A percentile compares a stretch with the other conserved stretches of the same genome.
phyloP scores from a whole-genome alignment of 371 early-diverging fungal genomes.

The Actinomortierella wolfii region DNA sequence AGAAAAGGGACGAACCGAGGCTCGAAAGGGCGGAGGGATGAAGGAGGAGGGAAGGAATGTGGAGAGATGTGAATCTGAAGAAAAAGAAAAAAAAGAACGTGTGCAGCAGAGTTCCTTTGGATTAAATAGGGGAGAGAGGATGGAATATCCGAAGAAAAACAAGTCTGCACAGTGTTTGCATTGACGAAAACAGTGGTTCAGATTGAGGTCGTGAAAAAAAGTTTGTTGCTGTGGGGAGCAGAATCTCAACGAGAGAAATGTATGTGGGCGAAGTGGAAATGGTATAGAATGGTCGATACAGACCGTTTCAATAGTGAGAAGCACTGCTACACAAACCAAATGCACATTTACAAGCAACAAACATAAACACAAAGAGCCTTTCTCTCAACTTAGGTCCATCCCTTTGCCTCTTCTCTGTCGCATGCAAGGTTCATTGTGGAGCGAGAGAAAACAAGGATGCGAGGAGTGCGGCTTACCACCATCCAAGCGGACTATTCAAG shows the following conservation, averaged over 20 bases:
- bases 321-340: too few relatives aligned
- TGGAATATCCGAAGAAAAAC: neutral
- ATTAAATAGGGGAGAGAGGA: neutral
- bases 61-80: conserved; percentile 16
- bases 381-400: too few relatives aligned
- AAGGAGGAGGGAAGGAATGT: neutral
- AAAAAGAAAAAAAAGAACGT: conserved; percentile 8
- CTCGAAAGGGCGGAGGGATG: neutral
- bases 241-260: neutral
- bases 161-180: neutral
- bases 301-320: too few relatives aligned
- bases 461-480: too few relatives aligned
- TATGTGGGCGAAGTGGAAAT: neutral
- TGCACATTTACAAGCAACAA: too few relatives aligned
- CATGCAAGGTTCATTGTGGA: too few relatives aligned
- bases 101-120: too few relatives aligned
- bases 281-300: too few relatives aligned
- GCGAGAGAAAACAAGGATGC: too few relatives aligned
- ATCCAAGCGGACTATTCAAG: too few relatives aligned
- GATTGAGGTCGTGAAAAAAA: neutral
- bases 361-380: too few relatives aligned
- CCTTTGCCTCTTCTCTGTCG: too few relatives aligned
- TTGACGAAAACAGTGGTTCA: neutral
- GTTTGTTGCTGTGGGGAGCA: neutral
- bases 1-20: neutral